phyloP scores from a whole-genome alignment of 192 early-diverging fungal species.

The Backusella psychrophila region DNA sequence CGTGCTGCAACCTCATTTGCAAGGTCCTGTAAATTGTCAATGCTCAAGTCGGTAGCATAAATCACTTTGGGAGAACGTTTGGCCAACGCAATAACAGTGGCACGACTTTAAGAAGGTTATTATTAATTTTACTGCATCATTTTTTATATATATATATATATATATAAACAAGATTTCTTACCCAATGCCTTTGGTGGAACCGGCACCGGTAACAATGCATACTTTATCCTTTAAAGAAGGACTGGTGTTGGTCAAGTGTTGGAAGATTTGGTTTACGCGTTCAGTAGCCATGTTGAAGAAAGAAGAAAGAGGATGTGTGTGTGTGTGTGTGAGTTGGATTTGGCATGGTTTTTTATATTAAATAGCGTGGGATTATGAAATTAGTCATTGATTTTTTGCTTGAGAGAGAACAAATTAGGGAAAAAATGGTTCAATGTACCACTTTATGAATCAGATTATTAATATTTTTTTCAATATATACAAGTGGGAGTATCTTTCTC shows the following conservation, averaged over 20 bases:
- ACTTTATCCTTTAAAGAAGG: slow-evolving; percentile 38
- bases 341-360: neutral
- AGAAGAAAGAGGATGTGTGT: neutral
- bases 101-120: slow-evolving; percentile 11
- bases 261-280: slow-evolving; percentile 28
- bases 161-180: slow-evolving; percentile 1
- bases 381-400: neutral
- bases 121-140: too few species aligned
- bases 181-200: slow-evolving; percentile 48
- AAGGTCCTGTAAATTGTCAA: slow-evolving; percentile 35
- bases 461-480: neutral
- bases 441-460: neutral
- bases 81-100: slow-evolving; percentile 27
- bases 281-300: slow-evolving; percentile 4
- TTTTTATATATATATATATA: too few species aligned
- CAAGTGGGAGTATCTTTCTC: too few species aligned
- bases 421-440: neutral
- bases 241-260: slow-evolving; percentile 19
- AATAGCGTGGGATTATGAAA: neutral
- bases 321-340: neutral
- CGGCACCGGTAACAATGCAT: slow-evolving; percentile 53
- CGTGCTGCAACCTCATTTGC: slow-evolving; percentile 31
- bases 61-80: slow-evolving; percentile 36
- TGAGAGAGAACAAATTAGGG: neutral
- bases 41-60: slow-evolving; percentile 42